Base-by-base conservation (phyloP, 805 yeast genomes). In the Ogataea glucozyma region DNA sequence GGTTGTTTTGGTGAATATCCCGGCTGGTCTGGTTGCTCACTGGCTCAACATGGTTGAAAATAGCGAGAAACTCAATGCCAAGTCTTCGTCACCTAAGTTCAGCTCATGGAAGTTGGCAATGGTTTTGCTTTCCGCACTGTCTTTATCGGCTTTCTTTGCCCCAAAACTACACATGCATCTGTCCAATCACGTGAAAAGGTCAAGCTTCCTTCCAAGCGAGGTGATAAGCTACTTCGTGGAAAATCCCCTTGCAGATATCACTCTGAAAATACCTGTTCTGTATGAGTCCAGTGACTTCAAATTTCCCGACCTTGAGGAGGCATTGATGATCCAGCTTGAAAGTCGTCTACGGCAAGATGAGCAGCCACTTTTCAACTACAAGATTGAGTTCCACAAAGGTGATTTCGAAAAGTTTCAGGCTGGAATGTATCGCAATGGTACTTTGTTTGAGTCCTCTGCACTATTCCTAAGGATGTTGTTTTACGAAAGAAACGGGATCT, bases 251-350 rank as follows among this genome's bases (percentile, higher is more conserved):
- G 51, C 61, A 17, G 82, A 77, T 52, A 47, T 78, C 2, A 60
- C 61, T 18, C 40, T 78, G 31, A 62, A 54, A 2, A 65, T 77
- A 5, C 79, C 78, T 0, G 65, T 76, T 3, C 69, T 64, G 36
- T 51, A 71, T 17, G 60, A 62, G n/a, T 52, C 62, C 1, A 70
- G 71, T 9, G 76, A 75, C 1, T 71, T 79, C 49, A 61, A 65
- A 13, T 81, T 82, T 51, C 90, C 91, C 0, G 96, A 88, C 58
- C 56, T 88, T 14, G 75, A 73, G 1, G 70, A 70, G 31, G 88
- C 85, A 1, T 57, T 75, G 1, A 74, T 75, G 45, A 53, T 69
- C 10, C 77, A 78, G 51, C 54, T 77, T 2, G 67, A 73, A 45
- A 63, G 66, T 12, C 62, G 74, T 33, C 44, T 80, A 31, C 54